Base-by-base conservation (phyloP, 108 stramenopile genomes). In the Stephanodiscus minutulus region DNA sequence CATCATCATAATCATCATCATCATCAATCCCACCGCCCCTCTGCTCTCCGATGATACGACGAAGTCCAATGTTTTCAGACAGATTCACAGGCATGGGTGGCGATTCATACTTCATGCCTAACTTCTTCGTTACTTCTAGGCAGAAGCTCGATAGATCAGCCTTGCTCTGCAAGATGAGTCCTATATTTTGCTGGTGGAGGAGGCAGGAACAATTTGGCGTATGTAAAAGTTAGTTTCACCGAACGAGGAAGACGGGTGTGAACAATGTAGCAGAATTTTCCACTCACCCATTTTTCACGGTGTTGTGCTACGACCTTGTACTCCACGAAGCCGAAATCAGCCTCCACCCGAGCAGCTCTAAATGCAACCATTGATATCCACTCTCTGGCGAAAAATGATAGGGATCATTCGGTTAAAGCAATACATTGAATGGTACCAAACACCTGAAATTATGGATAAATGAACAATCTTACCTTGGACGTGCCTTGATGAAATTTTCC, bases 41-140 rank as follows among this genome's bases (percentile, higher is more conserved):
- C 18, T 33, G 28, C 7, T 58, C 57, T 8, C 36, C 35, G 15
- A 58, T 5, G 17, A 58, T 58, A 15, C 57, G 57, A 27, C 57
- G 13, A 17, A 35, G 17, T 0, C 15, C 57, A n/a, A 58, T 29
- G 58, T 29, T 43, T 1, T 61, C 57, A 17, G 58, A 48, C 0
- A 90, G 58, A 61, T 87, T 83, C 13, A 90, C 80, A 2, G 89
- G 87, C 64, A 86, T 66, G 20, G 86, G 76, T 20, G 89, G 89
- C 7, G 88, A 83, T 37, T 56, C 70, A 53, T 92, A 92, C 61
- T 73, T 76, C 78, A 89, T 89, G 18, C 77, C 87, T 53, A 89
- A 68, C 65, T 83, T 83, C 82, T 86, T 85, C 27, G 76, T 71
- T 1, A 83, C 82, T 66, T 89, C 88, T 0, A 85, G 79, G 58